phyloP scores from a whole-genome alignment of 345 rosid genomes.

The Rhodamnia argentea region DNA sequence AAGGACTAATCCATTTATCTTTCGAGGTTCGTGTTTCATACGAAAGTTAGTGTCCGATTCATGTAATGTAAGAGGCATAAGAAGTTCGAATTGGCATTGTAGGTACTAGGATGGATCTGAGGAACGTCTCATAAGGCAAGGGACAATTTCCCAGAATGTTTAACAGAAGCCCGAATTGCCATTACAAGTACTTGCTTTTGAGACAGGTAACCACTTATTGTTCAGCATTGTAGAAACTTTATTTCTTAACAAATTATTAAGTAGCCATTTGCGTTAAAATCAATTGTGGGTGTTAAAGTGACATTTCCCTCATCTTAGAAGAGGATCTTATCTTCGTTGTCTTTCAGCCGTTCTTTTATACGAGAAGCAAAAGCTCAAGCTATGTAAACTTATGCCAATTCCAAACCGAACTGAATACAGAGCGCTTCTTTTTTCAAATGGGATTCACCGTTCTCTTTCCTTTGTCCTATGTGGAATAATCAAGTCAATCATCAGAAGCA shows the following conservation, averaged over 20 bases:
- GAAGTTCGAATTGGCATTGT: not conserved
- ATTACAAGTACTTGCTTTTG: not conserved
- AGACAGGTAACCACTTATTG: not conserved
- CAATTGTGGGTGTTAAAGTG: not conserved
- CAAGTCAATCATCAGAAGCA: not conserved
- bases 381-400: too few species aligned
- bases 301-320: not conserved
- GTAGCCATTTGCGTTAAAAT: not conserved
- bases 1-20: not conserved
- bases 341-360: not conserved
- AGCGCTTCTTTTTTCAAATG: not conserved
- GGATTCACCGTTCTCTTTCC: not conserved
- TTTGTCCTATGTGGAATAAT: not conserved
- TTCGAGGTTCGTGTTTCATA: not conserved
- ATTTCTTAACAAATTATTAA: not conserved
- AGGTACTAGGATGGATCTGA: not conserved
- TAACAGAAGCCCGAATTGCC: not conserved
- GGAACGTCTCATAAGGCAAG: not conserved
- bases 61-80: not conserved
- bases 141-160: not conserved
- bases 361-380: not conserved
- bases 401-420: not conserved
- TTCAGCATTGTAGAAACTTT: not conserved
- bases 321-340: not conserved
- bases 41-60: not conserved